Evolutionary conservation across 805 yeast genomes (phyloP), one percentile per base, ranked within the genome.

Genomic region (Starmerella bombi): DNA sequence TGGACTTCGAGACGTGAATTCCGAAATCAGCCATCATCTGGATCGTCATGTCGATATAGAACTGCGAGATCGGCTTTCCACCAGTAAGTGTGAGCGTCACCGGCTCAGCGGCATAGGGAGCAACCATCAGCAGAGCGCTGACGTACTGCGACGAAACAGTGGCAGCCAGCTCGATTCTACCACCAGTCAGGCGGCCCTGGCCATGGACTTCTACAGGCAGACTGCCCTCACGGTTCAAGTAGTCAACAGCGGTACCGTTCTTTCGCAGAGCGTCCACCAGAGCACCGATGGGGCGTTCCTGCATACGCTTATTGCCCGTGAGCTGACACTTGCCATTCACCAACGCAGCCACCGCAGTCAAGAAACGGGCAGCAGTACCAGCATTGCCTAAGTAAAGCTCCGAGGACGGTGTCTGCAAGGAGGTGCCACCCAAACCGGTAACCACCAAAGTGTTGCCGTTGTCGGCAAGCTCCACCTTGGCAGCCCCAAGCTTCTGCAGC

Each of bases 111-210:
- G 97, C 97, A 57, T 86, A 91, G 36, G 98, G 98, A 28, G 98
- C 97, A 62, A 94, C 82, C 94, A 91, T 85, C 55, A 91, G 71
- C 41, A 91, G 71, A 0, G 97, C 88, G 1, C 97, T 86, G 34
- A 91, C 98, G 54, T 91, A 91, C 61, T 91, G 98, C 12, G 97
- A 91, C 1, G 97, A 86, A 34, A 91, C 82, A 4, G 97, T 86
- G 18, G 98, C 98, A 31, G 88, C 88, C 36, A 91, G 69, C 61
- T 86, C 95, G 48, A 91, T 84, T 49, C 82, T 67, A 18, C 98
- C 98, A 57, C 98, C 98, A 49, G 71, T 68, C 50, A 88, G 71
- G 9, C 82, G 80, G 19, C 67, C 63, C 16, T 81, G 82, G 8
- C 37, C 36, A 6, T 40, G 19, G 31, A 86, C 74, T 38, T 71